phyloP scores from a whole-genome alignment of 192 early-diverging fungal genomes.

The Coemansia sp. region DNA sequence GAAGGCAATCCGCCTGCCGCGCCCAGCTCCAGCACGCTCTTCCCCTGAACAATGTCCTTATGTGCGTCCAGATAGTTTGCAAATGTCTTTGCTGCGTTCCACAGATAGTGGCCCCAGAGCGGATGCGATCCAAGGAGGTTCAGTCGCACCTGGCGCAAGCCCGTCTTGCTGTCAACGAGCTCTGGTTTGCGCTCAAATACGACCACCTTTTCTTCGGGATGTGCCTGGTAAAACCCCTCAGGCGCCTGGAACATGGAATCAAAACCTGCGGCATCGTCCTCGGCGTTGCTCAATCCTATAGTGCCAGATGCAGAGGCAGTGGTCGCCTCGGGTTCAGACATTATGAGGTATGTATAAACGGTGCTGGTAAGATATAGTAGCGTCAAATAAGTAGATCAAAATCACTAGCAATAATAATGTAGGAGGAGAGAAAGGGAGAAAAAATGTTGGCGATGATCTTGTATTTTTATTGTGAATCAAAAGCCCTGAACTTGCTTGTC shows the following conservation, averaged over 20 bases:
- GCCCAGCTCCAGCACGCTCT: conserved; percentile 79
- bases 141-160: conserved; percentile 38
- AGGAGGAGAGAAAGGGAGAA: too few relatives aligned
- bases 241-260: conserved; percentile 46
- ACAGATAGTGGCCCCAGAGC: conserved; percentile 86
- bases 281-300: conserved; percentile 12
- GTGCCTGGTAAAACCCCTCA: conserved; percentile 47
- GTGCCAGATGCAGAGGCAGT: neutral
- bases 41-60: conserved; percentile 59
- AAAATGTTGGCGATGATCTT: too few relatives aligned
- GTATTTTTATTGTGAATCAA: too few relatives aligned
- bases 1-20: conserved; percentile 84
- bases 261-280: conserved; percentile 10
- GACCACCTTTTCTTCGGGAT: conserved; percentile 60
- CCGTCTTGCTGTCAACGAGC: conserved; percentile 19
- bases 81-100: conserved; percentile 88
- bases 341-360: neutral
- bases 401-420: too few relatives aligned
- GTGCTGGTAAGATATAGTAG: neutral
- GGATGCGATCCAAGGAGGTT: conserved; percentile 73
- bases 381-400: neutral
- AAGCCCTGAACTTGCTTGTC: too few relatives aligned
- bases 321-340: neutral
- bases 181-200: conserved; percentile 56
- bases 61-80: conserved; percentile 76